phyloP scores from a whole-genome alignment of 2,329 filamentous ascomycete genomes.

The Scytalidium lignicola region DNA sequence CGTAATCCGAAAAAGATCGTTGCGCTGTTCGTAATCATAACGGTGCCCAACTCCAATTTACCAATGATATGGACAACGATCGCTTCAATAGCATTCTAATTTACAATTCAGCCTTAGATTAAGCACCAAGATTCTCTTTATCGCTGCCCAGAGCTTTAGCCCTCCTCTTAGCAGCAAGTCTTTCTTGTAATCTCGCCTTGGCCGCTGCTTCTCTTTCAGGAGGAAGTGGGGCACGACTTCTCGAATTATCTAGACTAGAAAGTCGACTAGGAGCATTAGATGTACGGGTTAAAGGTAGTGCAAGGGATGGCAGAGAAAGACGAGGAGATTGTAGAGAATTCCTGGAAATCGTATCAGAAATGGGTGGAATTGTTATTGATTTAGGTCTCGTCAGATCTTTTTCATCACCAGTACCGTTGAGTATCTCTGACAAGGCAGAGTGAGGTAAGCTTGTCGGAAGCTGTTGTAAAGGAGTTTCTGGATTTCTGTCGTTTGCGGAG shows the following conservation, averaged over 20 bases:
- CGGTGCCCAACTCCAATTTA: too few species aligned
- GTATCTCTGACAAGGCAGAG: slow-evolving; percentile 21
- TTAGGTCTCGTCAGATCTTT: slow-evolving; percentile 15
- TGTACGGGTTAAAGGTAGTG: slow-evolving; percentile 9
- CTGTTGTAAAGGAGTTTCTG: not conserved
- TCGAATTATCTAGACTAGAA: slow-evolving; percentile 15
- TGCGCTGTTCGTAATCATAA: too few species aligned
- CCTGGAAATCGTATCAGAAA: not conserved
- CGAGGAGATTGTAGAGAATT: slow-evolving; percentile 13
- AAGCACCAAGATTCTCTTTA: slow-evolving; percentile 20
- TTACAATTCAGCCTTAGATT: too few species aligned
- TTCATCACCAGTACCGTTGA: slow-evolving; percentile 18
- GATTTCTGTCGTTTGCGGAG: not conserved
- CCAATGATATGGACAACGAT: too few species aligned
- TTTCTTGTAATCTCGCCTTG: slow-evolving; percentile 26
- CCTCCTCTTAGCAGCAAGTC: slow-evolving; percentile 23
- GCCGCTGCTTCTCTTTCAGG: slow-evolving; percentile 30
- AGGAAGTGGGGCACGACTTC: slow-evolving; percentile 17
- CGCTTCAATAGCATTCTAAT: too few species aligned
- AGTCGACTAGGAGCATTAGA: slow-evolving; percentile 14
- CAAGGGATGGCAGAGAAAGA: slow-evolving; percentile 12
- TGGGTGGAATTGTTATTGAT: slow-evolving; percentile 18
- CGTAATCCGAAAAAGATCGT: too few species aligned
- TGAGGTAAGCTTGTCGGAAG: slow-evolving; percentile 6
- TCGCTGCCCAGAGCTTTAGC: slow-evolving; percentile 9